Base-by-base conservation (phyloP, 176 grass and related monocot genomes). In the Phragmites australis region DNA sequence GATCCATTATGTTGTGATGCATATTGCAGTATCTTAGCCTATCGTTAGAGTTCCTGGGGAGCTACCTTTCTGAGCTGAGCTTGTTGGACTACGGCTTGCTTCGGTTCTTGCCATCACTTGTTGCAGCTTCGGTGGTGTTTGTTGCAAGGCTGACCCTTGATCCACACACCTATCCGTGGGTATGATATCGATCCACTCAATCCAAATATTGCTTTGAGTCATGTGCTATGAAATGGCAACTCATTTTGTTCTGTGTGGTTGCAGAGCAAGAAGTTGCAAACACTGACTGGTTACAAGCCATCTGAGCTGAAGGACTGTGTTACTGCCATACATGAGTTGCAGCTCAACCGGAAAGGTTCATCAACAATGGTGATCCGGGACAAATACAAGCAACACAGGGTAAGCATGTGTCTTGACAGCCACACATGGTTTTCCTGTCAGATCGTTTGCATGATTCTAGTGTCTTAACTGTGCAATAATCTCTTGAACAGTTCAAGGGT, bases 351-450 rank as follows among this genome's bases (percentile, higher is more conserved):
- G 70, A 99, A 83, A 86, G 84, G 55, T 9, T 48, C 76, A 14
- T 81, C 86, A 42, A 80, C 81, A 67, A 40, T 75, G 29, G 86
- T 90, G 6, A 90, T 93, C 37, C 81, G 88, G 59, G 88, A 93
- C 2, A 96, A 99, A 69, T 99, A 90, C 76, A 99, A 88, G 88
- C 92, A 95, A 5, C 84, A 90, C 62, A 87, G 82, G 84, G 97
- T 95, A 91, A 85, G 83, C 77, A 83, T 31, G 50, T 17, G 26
- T 46, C n/a, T 82, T 82, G 37, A 15, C 34, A 81, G 22, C 44
- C 2, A 27, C 41, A 30, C 55, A 46, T 65, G 29, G 16, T 64
- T 54, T 59, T 55, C 27, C 54, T 82, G 32, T 29, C 54, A 59
- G 29, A 71, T 50, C 5, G 29, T 31, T 70, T 23, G 34, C 56